A percentile compares a stretch with the other conserved stretches of the same genome.
phyloP scores from a whole-genome alignment of 305 asterid genomes.

The Coffea humblotiana region DNA sequence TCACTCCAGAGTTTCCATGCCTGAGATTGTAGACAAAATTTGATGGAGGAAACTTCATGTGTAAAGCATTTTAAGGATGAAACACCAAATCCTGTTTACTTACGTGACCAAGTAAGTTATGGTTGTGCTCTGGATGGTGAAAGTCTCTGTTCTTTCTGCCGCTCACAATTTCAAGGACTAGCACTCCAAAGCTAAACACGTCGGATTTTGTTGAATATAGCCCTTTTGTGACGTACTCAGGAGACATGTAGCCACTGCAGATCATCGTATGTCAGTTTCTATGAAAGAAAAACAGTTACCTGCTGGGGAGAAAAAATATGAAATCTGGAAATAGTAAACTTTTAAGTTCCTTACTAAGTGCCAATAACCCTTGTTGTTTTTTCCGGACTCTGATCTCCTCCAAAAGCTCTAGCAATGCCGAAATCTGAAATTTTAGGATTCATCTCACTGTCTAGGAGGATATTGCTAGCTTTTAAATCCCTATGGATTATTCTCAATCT shows the following conservation, averaged over 20 bases:
- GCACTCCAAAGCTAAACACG: constrained; percentile 60
- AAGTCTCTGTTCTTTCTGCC: constrained; percentile 54
- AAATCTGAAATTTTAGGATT: constrained; percentile 36
- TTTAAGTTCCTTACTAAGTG: constrained; percentile 24
- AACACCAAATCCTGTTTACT: constrained; percentile 15
- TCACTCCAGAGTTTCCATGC: constrained; percentile 34
- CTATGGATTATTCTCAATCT: constrained; percentile 33
- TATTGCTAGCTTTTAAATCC: constrained; percentile 32
- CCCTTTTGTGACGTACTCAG: constrained; percentile 47
- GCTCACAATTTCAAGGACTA: constrained; percentile 45
- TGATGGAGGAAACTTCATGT: too few relatives aligned
- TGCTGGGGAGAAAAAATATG: background rate
- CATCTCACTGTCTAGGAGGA: constrained; percentile 31
- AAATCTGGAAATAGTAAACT: background rate
- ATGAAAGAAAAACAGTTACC: background rate
- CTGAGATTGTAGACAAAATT: background rate
- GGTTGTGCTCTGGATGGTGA: constrained; percentile 54
- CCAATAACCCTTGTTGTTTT: constrained; percentile 34
- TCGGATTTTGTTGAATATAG: constrained; percentile 52
- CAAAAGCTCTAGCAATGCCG: constrained; percentile 31
- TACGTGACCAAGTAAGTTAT: constrained; percentile 57
- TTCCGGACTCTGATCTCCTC: constrained; percentile 14
- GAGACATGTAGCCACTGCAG: constrained; percentile 66
- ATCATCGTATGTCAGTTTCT: background rate
- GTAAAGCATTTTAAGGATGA: background rate